These are phyloP conservation scores for Candida anglica DNA, from an alignment of 805 yeast genomes.

Conservation along the genomic window DNA sequence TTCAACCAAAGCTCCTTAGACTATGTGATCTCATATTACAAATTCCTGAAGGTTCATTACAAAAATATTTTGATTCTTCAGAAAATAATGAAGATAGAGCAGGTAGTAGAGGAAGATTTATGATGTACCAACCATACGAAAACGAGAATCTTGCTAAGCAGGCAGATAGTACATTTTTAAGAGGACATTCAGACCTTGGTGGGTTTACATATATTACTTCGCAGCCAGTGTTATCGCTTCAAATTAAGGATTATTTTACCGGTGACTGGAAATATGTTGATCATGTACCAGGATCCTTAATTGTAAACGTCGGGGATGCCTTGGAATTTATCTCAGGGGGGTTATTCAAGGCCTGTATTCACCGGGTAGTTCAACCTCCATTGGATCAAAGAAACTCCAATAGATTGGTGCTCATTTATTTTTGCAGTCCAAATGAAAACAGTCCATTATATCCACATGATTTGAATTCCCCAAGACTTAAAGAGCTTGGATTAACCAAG, in stretches of 20 bases:
- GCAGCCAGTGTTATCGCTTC: constrained; percentile 37
- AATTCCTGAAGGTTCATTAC: constrained; percentile 41
- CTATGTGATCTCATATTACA: constrained; percentile 43
- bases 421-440: constrained; percentile 32
- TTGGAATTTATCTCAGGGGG: constrained; percentile 41
- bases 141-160: constrained; percentile 19
- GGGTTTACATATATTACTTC: constrained; percentile 38
- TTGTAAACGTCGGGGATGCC: constrained; percentile 40
- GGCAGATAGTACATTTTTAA: constrained; percentile 38
- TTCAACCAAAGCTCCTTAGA: constrained; percentile 29
- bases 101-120: constrained; percentile 21
- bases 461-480: constrained; percentile 32
- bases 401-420: constrained; percentile 39
- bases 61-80: constrained; percentile 30
- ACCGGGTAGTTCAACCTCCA: constrained; percentile 45
- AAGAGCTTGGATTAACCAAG: constrained; percentile 23
- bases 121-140: constrained; percentile 20
- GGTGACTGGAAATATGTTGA: constrained; percentile 36
- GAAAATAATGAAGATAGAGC: constrained; percentile 26
- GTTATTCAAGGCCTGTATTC: constrained; percentile 42
- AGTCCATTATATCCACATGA: constrained; percentile 40
- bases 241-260: constrained; percentile 32
- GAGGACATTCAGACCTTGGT: constrained; percentile 45
- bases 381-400: constrained; percentile 30
- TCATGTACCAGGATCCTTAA: constrained; percentile 34